A percentile compares a stretch with the other conserved stretches of the same genome.
Conservation (phyloP, 1,139 yeast genomes). For the Lodderomyces margitis region DNA sequence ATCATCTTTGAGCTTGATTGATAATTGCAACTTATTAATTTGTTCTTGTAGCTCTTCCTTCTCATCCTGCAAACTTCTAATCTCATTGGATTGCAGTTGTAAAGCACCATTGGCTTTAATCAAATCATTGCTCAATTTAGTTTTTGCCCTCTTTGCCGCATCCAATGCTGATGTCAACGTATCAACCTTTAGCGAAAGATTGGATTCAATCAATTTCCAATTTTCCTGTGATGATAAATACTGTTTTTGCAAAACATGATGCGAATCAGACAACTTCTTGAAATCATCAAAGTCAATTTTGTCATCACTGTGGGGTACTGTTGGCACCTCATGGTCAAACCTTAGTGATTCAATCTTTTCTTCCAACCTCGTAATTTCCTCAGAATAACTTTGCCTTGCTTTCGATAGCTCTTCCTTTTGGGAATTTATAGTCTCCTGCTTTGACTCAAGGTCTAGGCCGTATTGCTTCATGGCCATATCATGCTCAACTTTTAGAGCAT, state of each 20-base stretch:
- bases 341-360: slow-evolving; percentile 45
- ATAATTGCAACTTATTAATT: slow-evolving; percentile 21
- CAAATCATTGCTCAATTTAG: slow-evolving; percentile 29
- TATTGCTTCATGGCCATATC: slow-evolving; percentile 41
- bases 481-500: slow-evolving; percentile 39
- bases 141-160: slow-evolving; percentile 30
- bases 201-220: slow-evolving; percentile 63
- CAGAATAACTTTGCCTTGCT: slow-evolving; percentile 35
- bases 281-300: slow-evolving; percentile 31
- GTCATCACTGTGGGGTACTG: slow-evolving; percentile 9
- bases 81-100: slow-evolving; percentile 23
- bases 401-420: slow-evolving; percentile 27
- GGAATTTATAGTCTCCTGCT: slow-evolving; percentile 25
- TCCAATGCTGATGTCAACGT: slow-evolving; percentile 42
- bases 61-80: slow-evolving; percentile 19
- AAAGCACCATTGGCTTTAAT: slow-evolving; percentile 23
- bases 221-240: slow-evolving; percentile 64
- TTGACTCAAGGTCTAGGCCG: slow-evolving; percentile 31
- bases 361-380: slow-evolving; percentile 51
- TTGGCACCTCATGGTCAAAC: slow-evolving; percentile 23
- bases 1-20: slow-evolving; percentile 24
- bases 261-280: slow-evolving; percentile 37
- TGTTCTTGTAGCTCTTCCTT: slow-evolving; percentile 15
- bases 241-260: slow-evolving; percentile 58
- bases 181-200: slow-evolving; percentile 46